Evolutionary conservation across 2,329 filamentous ascomycete genomes (phyloP).

Genomic region (Zelopaecilomyces penicillatus): DNA sequence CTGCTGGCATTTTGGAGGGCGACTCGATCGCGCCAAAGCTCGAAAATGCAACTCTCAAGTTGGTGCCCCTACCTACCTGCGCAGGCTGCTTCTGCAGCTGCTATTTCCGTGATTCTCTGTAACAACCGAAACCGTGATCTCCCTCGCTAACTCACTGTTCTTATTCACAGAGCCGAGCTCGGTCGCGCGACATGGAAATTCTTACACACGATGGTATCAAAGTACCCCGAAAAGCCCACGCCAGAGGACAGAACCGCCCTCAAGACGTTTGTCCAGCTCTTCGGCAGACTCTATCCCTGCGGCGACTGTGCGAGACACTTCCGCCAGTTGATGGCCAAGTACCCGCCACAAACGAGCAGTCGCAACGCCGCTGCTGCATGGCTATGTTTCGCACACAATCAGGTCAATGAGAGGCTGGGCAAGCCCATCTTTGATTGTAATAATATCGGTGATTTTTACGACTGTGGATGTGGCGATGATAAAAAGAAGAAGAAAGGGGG

Average conservation of each 20-base stretch:
- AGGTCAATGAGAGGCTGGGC: slow-evolving; percentile 55
- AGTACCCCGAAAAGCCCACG: slow-evolving; percentile 58
- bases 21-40: slow-evolving; percentile 71
- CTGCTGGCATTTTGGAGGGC: slow-evolving; percentile 49
- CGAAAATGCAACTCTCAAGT: slow-evolving; percentile 76
- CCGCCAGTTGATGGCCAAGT: slow-evolving; percentile 51
- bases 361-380: slow-evolving; percentile 57
- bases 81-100: too few species aligned
- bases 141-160: slow-evolving; percentile 6
- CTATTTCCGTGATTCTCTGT: too few species aligned
- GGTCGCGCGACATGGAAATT: slow-evolving; percentile 63
- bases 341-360: slow-evolving; percentile 56
- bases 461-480: slow-evolving; percentile 63
- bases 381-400: slow-evolving; percentile 61
- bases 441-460: slow-evolving; percentile 62
- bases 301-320: slow-evolving; percentile 64
- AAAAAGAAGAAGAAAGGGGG: slow-evolving; percentile 32
- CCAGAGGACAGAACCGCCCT: slow-evolving; percentile 54
- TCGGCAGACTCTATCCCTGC: slow-evolving; percentile 61
- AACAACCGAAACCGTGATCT: too few species aligned
- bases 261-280: slow-evolving; percentile 56
- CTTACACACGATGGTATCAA: slow-evolving; percentile 62
- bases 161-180: slow-evolving; percentile 46
- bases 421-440: slow-evolving; percentile 58
- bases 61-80: slow-evolving; percentile 16